Base-by-base conservation (phyloP, 1,284 basidiomycete genomes). In the Sanguinoderma infundibulare region DNA sequence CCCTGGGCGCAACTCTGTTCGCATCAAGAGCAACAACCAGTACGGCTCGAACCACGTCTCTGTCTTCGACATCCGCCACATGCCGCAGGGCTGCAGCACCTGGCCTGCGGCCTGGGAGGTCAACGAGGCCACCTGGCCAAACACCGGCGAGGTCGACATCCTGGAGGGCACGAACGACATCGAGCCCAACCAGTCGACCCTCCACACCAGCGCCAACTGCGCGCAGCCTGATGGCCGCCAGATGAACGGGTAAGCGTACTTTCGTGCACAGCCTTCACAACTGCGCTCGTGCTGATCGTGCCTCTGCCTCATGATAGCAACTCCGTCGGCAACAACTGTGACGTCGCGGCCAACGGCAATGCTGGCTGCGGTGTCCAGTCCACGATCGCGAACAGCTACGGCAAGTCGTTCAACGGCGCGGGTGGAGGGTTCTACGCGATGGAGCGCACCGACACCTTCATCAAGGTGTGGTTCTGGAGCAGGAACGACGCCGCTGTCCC, bases 11-110 rank as follows among this genome's bases (percentile, higher is more conserved):
- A 81, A 87, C 70, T 87, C 86, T 22, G 84, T 89, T 40, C 79
- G 87, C 39, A 75, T 89, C 51, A 72, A 74, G 61, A 82, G 84
- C 14, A 81, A 81, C 50, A 80, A 82, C 40, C 69, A 77, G 35
- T 90, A 84, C 67, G 80, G 76, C 2, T 20, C 49, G 32, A 84
- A 79, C 17, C 81, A 84, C 55, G 86, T 86, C 49, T 79, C 80
- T 51, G 79, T 89, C 86, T 90, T 73, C 67, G 80, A 85, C 69
- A 77, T 86, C 61, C 77, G 79, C 32, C 81, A 83, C 62, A 83
- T 83, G 81, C 81, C 89, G 3, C 79, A 87, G 71, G 89, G 87
- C 38, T 90, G 89, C 65, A 84, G 82, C 9, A 77, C 84, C 2
- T 89, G 87, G 87, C 87, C 89, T 26, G 81, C 78, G 38, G 74